Percentiles rank a stretch among this genome's conserved stretches.
These are phyloP conservation scores for Trametes polyzona DNA, from an alignment of 1,284 basidiomycete species.

Conservation along the genomic window DNA sequence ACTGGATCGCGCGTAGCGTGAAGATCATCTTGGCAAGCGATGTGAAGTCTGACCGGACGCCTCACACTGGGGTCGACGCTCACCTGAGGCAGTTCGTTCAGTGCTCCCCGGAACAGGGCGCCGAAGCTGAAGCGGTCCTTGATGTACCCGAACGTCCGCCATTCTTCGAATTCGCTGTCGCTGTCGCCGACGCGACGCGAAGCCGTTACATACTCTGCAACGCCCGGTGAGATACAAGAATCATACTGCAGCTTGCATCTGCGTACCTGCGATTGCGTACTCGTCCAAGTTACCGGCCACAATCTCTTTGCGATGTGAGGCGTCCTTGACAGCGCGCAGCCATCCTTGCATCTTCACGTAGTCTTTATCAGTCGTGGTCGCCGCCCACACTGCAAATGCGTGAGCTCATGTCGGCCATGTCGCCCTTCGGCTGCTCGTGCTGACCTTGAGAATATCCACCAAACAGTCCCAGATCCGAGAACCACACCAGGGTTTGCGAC, in stretches of 20 bases:
- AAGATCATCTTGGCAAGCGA: constrained; percentile 59
- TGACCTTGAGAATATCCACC: neutral
- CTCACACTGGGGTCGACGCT: neutral
- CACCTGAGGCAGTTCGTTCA: constrained; percentile 69
- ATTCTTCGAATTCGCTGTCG: constrained; percentile 6
- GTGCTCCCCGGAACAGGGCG: constrained; percentile 53
- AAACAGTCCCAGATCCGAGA: constrained; percentile 6
- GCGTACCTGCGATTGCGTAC: constrained; percentile 53
- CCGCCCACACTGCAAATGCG: constrained; percentile 62
- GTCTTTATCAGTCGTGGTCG: constrained; percentile 64
- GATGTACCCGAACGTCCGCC: neutral
- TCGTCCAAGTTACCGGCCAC: constrained; percentile 66
- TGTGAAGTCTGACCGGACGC: neutral
- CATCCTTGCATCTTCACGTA: constrained; percentile 67
- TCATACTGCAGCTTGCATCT: neutral
- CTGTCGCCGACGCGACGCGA: neutral
- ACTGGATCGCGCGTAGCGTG: constrained; percentile 68
- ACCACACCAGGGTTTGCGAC: constrained; percentile 22
- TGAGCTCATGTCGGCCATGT: neutral
- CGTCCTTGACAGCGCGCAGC: constrained; percentile 53
- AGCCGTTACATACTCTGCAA: constrained; percentile 4
- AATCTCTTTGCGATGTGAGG: constrained; percentile 68
- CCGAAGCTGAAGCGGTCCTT: constrained; percentile 2
- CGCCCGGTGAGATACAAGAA: neutral
- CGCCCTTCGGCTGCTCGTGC: neutral